Base-by-base conservation (phyloP, 148 eudicot genomes). In the Selenicereus undatus region DNA sequence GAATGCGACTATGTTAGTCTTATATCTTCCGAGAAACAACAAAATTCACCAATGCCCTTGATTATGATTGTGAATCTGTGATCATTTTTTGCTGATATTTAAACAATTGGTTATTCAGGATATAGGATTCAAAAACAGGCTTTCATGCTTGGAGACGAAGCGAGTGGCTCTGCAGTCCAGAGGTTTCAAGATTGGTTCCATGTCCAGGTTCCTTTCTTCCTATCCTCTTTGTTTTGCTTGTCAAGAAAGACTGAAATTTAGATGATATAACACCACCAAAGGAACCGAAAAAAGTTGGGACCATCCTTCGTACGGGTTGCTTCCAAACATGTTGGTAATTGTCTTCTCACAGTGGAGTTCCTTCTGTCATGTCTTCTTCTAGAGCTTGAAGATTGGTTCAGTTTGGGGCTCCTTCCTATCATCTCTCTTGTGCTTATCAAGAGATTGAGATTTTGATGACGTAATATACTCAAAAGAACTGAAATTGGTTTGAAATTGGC, bases 61-160 rank as follows among this genome's bases (percentile, higher is more conserved):
- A 52, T 52, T 52, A 10, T 52, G 58, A 10, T 4, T 52, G 58
- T 52, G 5, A 52, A n/a, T n/a, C n/a, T n/a, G n/a, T n/a, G n/a
- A n/a, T n/a, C n/a, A n/a, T n/a, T n/a, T n/a, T n/a, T n/a, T n/a
- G n/a, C 13, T 58, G 29, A 16, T 45, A 30, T n/a, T 30, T 4
- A 24, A 26, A 26, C 22, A 69, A 71, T 81, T 68, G 74, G 58
- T 52, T 60, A 39, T 80, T 81, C 74, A 91, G 93, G 88, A 81
- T 32, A 50, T 80, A 72, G 86, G 79, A 48, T 32, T 32, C 32
- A 32, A 78, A 32, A 83, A 77, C 75, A 85, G 42, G n/a, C 27
- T 79, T 22, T 68, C 81, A 32, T 50, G 82, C 78, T 82, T 74
- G n/a, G 74, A 83, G 32, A 51, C 58, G 65, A 77, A 82, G 73